Conservation (phyloP, 23 red algal genomes). For the Gracilaria gracilis region DNA sequence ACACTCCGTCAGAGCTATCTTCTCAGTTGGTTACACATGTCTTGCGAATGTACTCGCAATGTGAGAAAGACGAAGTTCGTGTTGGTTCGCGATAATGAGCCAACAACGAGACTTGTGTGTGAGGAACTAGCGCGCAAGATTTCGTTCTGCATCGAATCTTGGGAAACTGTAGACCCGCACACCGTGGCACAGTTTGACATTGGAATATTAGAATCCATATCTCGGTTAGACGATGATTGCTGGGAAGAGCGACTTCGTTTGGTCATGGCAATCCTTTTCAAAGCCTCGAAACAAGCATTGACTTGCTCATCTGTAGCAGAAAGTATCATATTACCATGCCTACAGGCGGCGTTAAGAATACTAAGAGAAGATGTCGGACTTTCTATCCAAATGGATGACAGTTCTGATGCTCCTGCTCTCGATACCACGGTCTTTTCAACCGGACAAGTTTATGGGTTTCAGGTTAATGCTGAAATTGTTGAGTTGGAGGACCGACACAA, state of each 20-base stretch:
- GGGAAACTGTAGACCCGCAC: constrained; percentile 62
- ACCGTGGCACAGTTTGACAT: constrained; percentile 70
- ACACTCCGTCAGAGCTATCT: not conserved
- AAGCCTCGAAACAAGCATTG: constrained; percentile 51
- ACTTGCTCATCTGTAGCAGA: constrained; percentile 61
- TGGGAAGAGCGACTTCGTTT: constrained; percentile 73
- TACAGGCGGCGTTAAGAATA: constrained; percentile 54
- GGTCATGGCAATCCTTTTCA: constrained; percentile 72
- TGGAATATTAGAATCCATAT: constrained; percentile 56
- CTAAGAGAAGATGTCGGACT: constrained; percentile 30
- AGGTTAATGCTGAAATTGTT: not conserved
- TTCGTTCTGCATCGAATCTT: constrained; percentile 75
- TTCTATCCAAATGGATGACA: constrained; percentile 1
- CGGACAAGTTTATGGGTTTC: not conserved
- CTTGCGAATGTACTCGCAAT: constrained; percentile 48
- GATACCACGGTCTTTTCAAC: not conserved
- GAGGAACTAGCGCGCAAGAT: constrained; percentile 56
- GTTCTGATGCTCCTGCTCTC: not conserved
- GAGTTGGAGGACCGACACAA: not conserved
- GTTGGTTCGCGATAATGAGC: constrained; percentile 50
- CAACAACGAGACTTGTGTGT: constrained; percentile 55
- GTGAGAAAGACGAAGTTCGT: constrained; percentile 48
- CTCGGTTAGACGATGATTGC: constrained; percentile 44
- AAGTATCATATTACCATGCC: constrained; percentile 69
- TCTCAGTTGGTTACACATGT: constrained; percentile 34